Evolutionary conservation across 495 filamentous ascomycete genomes (phyloP), one percentile per base, ranked within the genome.

Genomic region (Penicillium parvum): DNA sequence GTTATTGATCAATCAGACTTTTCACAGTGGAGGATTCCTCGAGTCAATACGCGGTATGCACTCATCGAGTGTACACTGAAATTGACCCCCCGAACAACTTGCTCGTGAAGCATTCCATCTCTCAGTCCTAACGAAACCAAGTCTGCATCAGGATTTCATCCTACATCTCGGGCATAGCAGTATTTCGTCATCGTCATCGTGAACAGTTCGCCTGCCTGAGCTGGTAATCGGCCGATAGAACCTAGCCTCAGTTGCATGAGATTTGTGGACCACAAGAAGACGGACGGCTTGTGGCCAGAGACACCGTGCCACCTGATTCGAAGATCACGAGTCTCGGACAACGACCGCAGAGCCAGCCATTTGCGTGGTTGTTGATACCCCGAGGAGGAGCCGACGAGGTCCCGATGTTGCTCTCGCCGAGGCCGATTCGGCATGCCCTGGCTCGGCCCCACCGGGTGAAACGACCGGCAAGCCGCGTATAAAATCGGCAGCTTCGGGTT

Each of bases 371-470:
- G 17, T 22, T 29, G 39, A 41, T 54, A 51, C 18, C 8, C 47
- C 55, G 55, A 55, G 36, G 38, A 58, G 27, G 35, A 30, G 5
- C 55, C 55, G 51, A 58, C 12, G 34, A 51, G n/a, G 27, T 47
- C 43, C 45, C 55, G 45, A 53, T 35, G 38, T 43, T 33, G 27
- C 28, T 52, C 34, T 43, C 29, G 26, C 49, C 49, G 49, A 51
- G 11, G 27, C 35, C 34, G 30, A 36, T n/a, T 53, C 45, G 50
- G 50, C 45, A 40, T 47, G 37, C 43, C 43, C 39, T 40, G 34
- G 12, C 16, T 44, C 49, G 45, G 49, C 44, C 49, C 45, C 50
- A 47, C 40, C 40, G n/a, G 21, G 19, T 32, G n/a, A 35, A 10
- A 19, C 34, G 39, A 48, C 35, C 48, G 48, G 52, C 41, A 55